phyloP scores from a whole-genome alignment of 495 filamentous ascomycete genomes.

The Astrothelium subdiscretum region DNA sequence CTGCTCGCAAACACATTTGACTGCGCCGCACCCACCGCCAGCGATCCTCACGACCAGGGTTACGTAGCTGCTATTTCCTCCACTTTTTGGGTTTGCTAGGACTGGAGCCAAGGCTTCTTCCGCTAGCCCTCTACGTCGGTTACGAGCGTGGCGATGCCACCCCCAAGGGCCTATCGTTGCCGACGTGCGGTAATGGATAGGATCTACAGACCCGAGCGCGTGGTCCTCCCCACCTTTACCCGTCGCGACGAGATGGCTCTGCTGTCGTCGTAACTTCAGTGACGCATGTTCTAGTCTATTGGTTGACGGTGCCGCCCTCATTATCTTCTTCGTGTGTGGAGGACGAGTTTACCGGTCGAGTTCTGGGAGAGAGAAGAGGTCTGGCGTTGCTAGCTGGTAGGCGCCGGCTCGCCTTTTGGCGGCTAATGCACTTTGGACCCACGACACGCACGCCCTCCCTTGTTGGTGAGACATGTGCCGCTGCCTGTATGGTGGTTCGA shows the following conservation, averaged over 20 bases:
- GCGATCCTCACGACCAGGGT: neutral
- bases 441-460: neutral
- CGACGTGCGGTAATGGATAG: neutral
- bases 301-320: neutral
- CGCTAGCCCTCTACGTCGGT: neutral
- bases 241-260: neutral
- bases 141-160: neutral
- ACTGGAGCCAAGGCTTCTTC: neutral
- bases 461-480: neutral
- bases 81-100: neutral
- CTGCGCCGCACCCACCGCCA: neutral
- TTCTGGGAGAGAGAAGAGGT: neutral
- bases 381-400: neutral
- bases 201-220: conserved; percentile 1
- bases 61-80: neutral
- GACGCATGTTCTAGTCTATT: neutral
- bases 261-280: neutral
- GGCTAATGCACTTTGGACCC: neutral
- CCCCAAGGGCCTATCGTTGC: neutral
- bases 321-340: neutral
- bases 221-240: neutral
- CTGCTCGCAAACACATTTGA: neutral
- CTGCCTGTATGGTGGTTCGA: neutral
- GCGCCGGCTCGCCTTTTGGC: conserved; percentile 2
- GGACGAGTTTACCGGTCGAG: neutral